Conservation (phyloP, 768 basidiomycete genomes). For the Calvatia gigantea region DNA sequence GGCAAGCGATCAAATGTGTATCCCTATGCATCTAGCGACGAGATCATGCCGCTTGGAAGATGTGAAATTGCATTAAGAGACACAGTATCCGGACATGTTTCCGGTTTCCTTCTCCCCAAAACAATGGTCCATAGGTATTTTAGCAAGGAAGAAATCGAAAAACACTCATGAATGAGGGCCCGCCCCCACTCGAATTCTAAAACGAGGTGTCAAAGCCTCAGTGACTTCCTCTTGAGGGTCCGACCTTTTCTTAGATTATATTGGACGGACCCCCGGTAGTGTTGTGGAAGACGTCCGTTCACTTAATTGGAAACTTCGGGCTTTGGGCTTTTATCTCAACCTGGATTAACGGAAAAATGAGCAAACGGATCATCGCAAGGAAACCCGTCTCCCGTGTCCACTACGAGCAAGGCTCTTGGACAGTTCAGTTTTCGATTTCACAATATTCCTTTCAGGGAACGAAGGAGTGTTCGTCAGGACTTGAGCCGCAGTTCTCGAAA, state of each 20-base stretch:
- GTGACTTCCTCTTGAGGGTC: conserved; percentile 95
- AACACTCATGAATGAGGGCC: conserved; percentile 62
- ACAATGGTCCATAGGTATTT: conserved; percentile 29
- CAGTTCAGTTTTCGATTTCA: background rate
- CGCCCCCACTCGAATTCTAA: conserved; percentile 89
- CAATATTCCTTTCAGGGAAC: background rate
- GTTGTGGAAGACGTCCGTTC: conserved; percentile 78
- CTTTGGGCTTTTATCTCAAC: conserved; percentile 76
- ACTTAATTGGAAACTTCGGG: conserved; percentile 89
- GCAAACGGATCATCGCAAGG: conserved; percentile 15
- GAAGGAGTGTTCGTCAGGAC: no score
- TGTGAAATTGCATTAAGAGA: conserved; percentile 35
- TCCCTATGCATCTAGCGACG: conserved; percentile 91
- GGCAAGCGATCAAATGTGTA: conserved; percentile 80
- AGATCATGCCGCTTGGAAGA: conserved; percentile 77
- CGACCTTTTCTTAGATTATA: conserved; percentile 18
- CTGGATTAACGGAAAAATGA: conserved; percentile 78
- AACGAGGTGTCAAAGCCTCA: conserved; percentile 87
- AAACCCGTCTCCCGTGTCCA: background rate
- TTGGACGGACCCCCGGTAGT: conserved; percentile 38
- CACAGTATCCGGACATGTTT: conserved; percentile 16
- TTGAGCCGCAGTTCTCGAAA: no score
- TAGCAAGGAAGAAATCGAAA: conserved; percentile 65
- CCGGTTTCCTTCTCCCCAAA: background rate
- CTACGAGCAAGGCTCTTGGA: background rate